phyloP scores from a whole-genome alignment of 148 eudicot genomes.

The Rhododendron kiyosumense region DNA sequence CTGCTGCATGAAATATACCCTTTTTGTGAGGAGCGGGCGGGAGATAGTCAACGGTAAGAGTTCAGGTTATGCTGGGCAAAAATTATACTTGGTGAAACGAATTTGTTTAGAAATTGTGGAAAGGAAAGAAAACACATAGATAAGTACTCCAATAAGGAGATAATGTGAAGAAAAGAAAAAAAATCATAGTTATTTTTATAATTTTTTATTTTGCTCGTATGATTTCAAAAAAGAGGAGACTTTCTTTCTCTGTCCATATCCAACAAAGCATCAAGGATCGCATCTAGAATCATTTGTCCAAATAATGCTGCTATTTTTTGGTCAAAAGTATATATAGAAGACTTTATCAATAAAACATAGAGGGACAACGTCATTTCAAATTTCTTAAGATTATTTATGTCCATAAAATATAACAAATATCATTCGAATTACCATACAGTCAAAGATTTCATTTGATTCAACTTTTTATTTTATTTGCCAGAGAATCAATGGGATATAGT shows the following conservation, averaged over 20 bases:
- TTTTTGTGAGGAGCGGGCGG: neutral
- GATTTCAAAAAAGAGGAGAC: neutral
- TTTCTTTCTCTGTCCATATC: neutral
- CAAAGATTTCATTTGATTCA: neutral
- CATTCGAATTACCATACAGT: neutral
- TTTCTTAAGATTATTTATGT: neutral
- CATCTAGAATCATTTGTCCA: neutral
- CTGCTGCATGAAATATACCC: too few species aligned
- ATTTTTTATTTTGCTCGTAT: too few species aligned
- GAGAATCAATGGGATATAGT: neutral
- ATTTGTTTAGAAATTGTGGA: neutral
- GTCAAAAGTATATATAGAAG: neutral
- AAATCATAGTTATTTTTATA: neutral
- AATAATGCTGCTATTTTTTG: too few species aligned
- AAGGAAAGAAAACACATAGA: neutral
- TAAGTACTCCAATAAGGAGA: neutral
- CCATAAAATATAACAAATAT: too few species aligned
- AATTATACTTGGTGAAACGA: too few species aligned
- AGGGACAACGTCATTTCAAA: neutral
- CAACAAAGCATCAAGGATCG: neutral
- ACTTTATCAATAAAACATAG: neutral
- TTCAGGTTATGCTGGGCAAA: neutral
- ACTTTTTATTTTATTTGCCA: neutral
- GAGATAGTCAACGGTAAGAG: neutral
- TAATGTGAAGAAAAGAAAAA: neutral